These are phyloP conservation scores for Dioszegia hungarica DNA, from an alignment of 768 basidiomycete genomes.

Conservation along the genomic window DNA sequence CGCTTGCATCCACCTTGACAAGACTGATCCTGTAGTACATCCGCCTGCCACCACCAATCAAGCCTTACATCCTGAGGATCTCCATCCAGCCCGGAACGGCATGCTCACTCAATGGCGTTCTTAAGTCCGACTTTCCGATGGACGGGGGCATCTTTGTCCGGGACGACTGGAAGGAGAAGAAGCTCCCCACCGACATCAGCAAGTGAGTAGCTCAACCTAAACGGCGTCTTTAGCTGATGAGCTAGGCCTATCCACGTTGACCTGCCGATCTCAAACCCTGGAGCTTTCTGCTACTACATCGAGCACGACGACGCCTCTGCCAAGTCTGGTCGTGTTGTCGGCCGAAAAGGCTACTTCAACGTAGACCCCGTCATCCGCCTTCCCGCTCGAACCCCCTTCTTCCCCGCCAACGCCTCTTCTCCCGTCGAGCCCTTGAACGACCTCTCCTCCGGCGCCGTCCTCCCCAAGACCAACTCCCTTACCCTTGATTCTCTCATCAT, in stretches of 20 bases:
- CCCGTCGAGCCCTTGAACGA: conserved; percentile 24
- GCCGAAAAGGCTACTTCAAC: conserved; percentile 91
- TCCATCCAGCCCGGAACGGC: conserved; percentile 88
- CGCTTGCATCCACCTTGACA: no score
- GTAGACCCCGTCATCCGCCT: conserved; percentile 81
- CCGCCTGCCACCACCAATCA: conserved; percentile 83
- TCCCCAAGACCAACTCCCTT: conserved; percentile 58
- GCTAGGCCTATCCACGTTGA: conserved; percentile 86
- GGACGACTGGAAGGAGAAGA: conserved; percentile 66
- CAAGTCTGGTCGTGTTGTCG: conserved; percentile 59
- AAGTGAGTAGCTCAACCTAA: conserved; percentile 54
- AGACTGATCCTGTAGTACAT: conserved; percentile 63
- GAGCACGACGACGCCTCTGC: conserved; percentile 59
- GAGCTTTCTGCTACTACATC: conserved; percentile 91
- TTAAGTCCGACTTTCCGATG: conserved; percentile 94
- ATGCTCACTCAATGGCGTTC: conserved; percentile 80
- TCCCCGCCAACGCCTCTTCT: conserved; percentile 50
- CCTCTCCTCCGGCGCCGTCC: conserved; percentile 45
- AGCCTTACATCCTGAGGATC: conserved; percentile 85
- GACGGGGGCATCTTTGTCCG: conserved; percentile 83
- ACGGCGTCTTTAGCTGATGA: not conserved
- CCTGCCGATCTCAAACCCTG: conserved; percentile 91
- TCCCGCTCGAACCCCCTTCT: conserved; percentile 68
- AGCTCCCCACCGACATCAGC: conserved; percentile 41
- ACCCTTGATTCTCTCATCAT: conserved; percentile 84